Evolutionary conservation across 2,329 filamentous ascomycete genomes (phyloP), one percentile per base, ranked within the genome.

Genomic region (Raffaelea deltoideospora): DNA sequence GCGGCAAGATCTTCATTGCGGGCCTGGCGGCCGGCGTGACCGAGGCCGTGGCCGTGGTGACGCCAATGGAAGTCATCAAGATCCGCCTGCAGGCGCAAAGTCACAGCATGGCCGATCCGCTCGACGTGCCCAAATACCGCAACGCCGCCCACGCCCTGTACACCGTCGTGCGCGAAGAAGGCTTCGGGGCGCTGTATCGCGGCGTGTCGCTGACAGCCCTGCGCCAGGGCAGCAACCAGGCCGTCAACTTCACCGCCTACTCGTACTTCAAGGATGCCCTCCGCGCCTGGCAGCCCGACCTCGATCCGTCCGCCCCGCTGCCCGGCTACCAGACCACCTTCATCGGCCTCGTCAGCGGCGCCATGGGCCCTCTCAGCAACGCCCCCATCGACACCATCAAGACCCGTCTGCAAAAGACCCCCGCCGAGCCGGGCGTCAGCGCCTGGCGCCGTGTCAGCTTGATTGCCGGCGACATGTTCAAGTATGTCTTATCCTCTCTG

Each of bases 321-420:
- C 88, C 90, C 2, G 74, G 76, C 37, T 96, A 80, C 61, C 86
- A 96, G 62, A 98, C 90, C 2, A 87, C 85, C 6, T 35, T 88
- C 7, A 94, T 96, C 48, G 90, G 87, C 24, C 69, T 98, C 38
- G 78, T 98, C 20, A 84, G 76, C 37, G 90, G 90, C 48, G 90
- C 90, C 43, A 92, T 98, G 73, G 90, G 90, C 1, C 90, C 90
- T 5, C 72, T 98, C 53, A 90, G 82, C 49, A 98, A 98, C 55
- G 90, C 92, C 21, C 90, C 90, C 18, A 96, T 98, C 54, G 90
- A 98, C 54, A 98, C 90, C 28, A 96, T 98, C 66, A 98, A 98
- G 76, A 98, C 90, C 30, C 69, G 90, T 35, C 63, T 98, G 55
- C 90, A 98, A 58, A 90, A 85, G 61, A 90, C 77, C 35, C 84